Conservation (phyloP, 2,329 filamentous ascomycete species). For the Huntiella bhutanensis region DNA sequence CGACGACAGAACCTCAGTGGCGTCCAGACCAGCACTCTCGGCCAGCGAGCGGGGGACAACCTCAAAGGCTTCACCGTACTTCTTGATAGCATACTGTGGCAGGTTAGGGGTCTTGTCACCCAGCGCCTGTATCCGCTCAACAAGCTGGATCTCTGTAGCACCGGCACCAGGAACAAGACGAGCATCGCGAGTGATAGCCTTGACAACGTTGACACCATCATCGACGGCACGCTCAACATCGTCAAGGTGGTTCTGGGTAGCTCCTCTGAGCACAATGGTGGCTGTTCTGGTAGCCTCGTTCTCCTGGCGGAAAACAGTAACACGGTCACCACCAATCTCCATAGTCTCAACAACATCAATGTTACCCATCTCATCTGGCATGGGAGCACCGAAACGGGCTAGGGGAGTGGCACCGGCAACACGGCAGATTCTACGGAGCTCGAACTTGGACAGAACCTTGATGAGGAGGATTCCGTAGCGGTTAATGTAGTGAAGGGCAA, state of each 20-base stretch:
- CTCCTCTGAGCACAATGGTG: conserved; percentile 82
- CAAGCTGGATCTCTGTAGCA: conserved; percentile 82
- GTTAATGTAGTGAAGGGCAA: conserved; percentile 95
- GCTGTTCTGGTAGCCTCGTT: conserved; percentile 80
- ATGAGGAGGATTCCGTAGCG: conserved; percentile 89
- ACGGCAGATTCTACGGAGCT: conserved; percentile 82
- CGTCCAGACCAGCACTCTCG: conserved; percentile 86
- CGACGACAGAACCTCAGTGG: conserved; percentile 84
- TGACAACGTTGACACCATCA: conserved; percentile 95
- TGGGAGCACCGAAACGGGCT: conserved; percentile 83
- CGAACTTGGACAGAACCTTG: conserved; percentile 95
- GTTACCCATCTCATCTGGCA: conserved; percentile 98
- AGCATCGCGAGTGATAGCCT: conserved; percentile 88
- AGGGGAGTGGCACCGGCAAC: conserved; percentile 95
- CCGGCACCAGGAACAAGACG: conserved; percentile 85
- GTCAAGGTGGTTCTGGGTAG: conserved; percentile 94
- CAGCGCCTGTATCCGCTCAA: conserved; percentile 76
- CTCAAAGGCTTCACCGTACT: conserved; percentile 94
- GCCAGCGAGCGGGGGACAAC: conserved; percentile 86
- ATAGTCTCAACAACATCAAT: conserved; percentile 92
- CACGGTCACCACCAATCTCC: conserved; percentile 93
- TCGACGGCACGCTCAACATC: conserved; percentile 94
- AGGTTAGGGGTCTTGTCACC: conserved; percentile 87
- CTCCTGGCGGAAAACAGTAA: conserved; percentile 96
- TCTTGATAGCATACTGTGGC: conserved; percentile 90